Percentiles rank a stretch among this genome's conserved stretches.
Evolutionary conservation across 371 early-diverging fungal genomes (phyloP).

Genomic region (Parasitella parasitica): DNA sequence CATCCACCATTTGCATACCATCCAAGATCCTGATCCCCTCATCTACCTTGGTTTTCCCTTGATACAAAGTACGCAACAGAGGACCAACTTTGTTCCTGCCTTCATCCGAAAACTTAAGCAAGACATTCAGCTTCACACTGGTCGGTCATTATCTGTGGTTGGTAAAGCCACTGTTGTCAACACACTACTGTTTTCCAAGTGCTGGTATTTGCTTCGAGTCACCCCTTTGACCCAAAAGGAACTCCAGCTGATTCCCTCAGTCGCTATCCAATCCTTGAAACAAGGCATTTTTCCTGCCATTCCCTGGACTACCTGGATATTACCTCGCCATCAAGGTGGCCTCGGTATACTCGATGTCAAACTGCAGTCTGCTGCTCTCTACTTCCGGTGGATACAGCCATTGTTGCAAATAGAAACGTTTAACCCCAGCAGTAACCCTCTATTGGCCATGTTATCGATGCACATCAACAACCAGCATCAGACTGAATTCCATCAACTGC

Average conservation of each 20-base stretch:
- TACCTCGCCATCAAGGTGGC: neutral
- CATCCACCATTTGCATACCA: neutral
- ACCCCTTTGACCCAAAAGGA: neutral
- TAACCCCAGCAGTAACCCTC: too few species aligned
- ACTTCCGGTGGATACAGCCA: neutral
- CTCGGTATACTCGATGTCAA: neutral
- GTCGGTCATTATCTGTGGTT: neutral
- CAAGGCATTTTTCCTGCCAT: neutral
- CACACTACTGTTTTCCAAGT: neutral
- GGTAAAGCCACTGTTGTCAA: neutral
- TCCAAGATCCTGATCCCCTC: neutral
- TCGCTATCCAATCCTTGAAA: neutral
- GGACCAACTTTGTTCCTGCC: neutral
- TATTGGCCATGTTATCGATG: neutral
- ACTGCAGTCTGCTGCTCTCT: neutral
- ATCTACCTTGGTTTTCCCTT: neutral
- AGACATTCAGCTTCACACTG: neutral
- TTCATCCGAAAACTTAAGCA: neutral
- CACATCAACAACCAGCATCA: neutral
- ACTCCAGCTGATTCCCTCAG: neutral
- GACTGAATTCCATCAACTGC: neutral
- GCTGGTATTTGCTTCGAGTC: neutral
- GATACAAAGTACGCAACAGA: neutral
- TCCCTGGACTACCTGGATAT: neutral
- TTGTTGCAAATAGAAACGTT: too few species aligned